Conservation (phyloP, 2,329 filamentous ascomycete species). For the Aspergillus cejpii region DNA sequence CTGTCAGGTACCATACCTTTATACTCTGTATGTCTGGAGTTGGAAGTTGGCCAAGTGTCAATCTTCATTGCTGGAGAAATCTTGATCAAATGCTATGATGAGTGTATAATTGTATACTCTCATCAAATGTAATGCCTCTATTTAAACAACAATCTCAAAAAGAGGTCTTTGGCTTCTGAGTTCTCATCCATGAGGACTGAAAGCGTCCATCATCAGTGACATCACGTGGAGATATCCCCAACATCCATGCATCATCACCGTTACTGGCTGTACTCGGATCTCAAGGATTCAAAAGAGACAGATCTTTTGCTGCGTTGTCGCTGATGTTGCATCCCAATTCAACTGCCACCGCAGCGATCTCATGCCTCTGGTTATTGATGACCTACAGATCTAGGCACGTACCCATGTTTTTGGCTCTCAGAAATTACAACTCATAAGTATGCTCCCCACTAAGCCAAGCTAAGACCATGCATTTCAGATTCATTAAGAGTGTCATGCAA, state of each 20-base stretch:
- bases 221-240: slow-evolving; percentile 10
- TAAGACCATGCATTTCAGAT: not conserved
- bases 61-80: slow-evolving; percentile 1
- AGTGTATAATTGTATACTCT: not conserved
- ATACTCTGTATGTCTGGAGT: slow-evolving; percentile 4
- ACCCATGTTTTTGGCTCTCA: not conserved
- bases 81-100: slow-evolving; percentile 1
- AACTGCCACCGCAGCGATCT: slow-evolving; percentile 9
- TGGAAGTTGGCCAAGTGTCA: slow-evolving; percentile 17
- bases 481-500: not conserved
- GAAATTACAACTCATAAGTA: not conserved
- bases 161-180: no score
- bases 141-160: not conserved
- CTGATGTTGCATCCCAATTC: slow-evolving; percentile 14
- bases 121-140: not conserved
- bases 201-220: slow-evolving; percentile 3
- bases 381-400: not conserved
- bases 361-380: not conserved
- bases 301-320: slow-evolving; percentile 16
- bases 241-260: slow-evolving; percentile 7
- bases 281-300: not conserved
- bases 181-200: no score
- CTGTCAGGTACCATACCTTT: not conserved
- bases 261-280: slow-evolving; percentile 6
- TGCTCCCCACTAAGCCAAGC: not conserved